These are phyloP conservation scores for Leucocoprinus leucothites DNA, from an alignment of 768 basidiomycete genomes.

Conservation along the genomic window DNA sequence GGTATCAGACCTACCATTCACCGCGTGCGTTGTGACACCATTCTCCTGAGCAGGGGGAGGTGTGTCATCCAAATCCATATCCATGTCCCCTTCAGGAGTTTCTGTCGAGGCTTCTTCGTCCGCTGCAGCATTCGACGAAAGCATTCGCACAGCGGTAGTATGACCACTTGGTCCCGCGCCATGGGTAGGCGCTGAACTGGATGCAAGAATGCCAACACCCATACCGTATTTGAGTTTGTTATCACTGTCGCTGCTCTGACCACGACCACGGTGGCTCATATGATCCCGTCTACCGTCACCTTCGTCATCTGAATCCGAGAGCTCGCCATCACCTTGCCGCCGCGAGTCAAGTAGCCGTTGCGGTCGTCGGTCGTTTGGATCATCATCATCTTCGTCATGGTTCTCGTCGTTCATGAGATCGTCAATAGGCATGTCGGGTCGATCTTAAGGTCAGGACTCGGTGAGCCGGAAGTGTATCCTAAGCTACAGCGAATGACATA, in stretches of 20 bases:
- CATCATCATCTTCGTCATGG: conserved; percentile 79
- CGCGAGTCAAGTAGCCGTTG: conserved; percentile 76
- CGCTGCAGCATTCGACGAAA: conserved; percentile 21
- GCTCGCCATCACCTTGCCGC: conserved; percentile 80
- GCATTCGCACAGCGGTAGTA: conserved; percentile 47
- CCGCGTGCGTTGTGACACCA: background rate
- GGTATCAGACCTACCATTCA: background rate
- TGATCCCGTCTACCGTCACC: conserved; percentile 81
- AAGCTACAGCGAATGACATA: too few species aligned
- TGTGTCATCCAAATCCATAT: conserved; percentile 39
- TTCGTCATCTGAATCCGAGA: conserved; percentile 98
- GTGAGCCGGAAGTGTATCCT: too few species aligned
- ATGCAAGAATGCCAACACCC: conserved; percentile 68
- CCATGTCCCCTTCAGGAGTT: conserved; percentile 6
- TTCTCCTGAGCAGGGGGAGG: conserved; percentile 3
- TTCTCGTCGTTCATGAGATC: conserved; percentile 77
- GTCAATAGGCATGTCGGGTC: conserved; percentile 83
- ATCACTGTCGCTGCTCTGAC: conserved; percentile 44
- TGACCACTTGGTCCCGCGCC: conserved; percentile 78
- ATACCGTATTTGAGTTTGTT: conserved; percentile 59
- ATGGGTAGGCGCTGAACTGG: conserved; percentile 56
- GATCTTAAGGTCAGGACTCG: conserved; percentile 64
- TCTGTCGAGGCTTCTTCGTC: conserved; percentile 10
- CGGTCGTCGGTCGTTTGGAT: conserved; percentile 73
- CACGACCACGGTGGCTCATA: conserved; percentile 51